Conservation (phyloP, 495 filamentous ascomycete species). For the Cudoniella acicularis region DNA sequence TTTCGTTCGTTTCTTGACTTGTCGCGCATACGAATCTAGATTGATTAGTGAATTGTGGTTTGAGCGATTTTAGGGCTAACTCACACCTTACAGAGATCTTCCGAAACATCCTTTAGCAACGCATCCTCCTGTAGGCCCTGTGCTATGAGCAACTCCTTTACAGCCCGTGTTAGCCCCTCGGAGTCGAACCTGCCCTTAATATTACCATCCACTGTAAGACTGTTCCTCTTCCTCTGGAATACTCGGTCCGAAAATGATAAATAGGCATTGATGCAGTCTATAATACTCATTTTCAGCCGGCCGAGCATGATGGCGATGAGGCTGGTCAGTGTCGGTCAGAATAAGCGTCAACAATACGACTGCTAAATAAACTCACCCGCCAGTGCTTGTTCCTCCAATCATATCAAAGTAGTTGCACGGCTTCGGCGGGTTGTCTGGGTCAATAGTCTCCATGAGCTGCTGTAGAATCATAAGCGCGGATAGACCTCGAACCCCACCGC, state of each 20-base stretch:
- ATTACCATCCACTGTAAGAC: conserved; percentile 32
- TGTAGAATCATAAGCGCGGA: conserved; percentile 50
- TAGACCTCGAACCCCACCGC: conserved; percentile 53
- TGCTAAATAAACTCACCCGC: conserved; percentile 21
- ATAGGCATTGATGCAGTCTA: conserved; percentile 45
- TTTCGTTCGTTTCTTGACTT: conserved; percentile 36
- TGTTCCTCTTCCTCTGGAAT: conserved; percentile 35
- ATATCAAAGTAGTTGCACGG: conserved; percentile 51
- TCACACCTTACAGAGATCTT: conserved; percentile 31
- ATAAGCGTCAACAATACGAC: neutral
- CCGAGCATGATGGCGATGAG: conserved; percentile 54
- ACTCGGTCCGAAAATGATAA: conserved; percentile 31
- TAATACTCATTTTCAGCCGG: conserved; percentile 44
- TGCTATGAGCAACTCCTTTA: conserved; percentile 38
- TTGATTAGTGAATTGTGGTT: neutral
- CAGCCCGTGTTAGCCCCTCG: conserved; percentile 34
- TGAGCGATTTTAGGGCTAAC: neutral
- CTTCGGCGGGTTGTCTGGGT: conserved; percentile 37
- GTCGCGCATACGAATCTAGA: conserved; percentile 49
- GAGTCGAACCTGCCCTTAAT: conserved; percentile 38
- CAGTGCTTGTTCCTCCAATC: conserved; percentile 37
- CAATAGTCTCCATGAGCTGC: conserved; percentile 41
- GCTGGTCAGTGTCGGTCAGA: conserved; percentile 21
- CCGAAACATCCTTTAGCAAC: conserved; percentile 35
- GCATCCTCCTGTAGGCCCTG: conserved; percentile 34